These are phyloP conservation scores for Vittaforma corneae DNA, from an alignment of 371 early-diverging fungal species.

Conservation along the genomic window DNA sequence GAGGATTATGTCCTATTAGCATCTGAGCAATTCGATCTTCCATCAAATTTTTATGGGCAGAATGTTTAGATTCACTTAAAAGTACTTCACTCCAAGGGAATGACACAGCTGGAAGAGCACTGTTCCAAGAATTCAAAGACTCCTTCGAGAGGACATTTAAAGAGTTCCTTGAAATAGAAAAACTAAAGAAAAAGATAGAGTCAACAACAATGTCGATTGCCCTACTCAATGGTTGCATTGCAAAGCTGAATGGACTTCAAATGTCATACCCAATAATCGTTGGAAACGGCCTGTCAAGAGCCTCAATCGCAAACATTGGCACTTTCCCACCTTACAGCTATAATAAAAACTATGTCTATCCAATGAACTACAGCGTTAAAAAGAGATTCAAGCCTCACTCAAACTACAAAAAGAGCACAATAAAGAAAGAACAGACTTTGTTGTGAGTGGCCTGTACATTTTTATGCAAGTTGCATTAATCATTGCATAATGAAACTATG, in stretches of 20 bases:
- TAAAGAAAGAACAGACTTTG: too few relatives aligned
- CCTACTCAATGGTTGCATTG: not conserved
- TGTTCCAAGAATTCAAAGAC: too few relatives aligned
- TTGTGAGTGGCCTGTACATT: too few relatives aligned
- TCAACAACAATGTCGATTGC: not conserved
- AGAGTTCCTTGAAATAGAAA: not conserved
- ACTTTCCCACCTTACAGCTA: conserved; percentile 1
- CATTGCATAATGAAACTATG: too few relatives aligned
- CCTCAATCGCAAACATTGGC: conserved; percentile 15
- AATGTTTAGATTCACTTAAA: too few relatives aligned
- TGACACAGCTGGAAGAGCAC: too few relatives aligned
- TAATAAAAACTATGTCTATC: not conserved
- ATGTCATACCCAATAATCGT: conserved; percentile 7
- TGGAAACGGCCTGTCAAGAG: conserved; percentile 3
- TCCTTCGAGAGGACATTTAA: too few relatives aligned
- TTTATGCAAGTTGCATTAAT: too few relatives aligned
- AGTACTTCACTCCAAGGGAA: too few relatives aligned
- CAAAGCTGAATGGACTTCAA: not conserved
- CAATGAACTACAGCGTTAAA: conserved; percentile 7
- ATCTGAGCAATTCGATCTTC: too few relatives aligned
- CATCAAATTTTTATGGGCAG: too few relatives aligned
- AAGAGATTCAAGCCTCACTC: conserved; percentile 5
- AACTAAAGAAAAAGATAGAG: not conserved
- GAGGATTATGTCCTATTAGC: not conserved
- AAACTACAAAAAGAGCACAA: conserved; percentile 11